Base-by-base conservation (phyloP, 1,284 basidiomycete species). In the Pseudozyma thailandica region DNA sequence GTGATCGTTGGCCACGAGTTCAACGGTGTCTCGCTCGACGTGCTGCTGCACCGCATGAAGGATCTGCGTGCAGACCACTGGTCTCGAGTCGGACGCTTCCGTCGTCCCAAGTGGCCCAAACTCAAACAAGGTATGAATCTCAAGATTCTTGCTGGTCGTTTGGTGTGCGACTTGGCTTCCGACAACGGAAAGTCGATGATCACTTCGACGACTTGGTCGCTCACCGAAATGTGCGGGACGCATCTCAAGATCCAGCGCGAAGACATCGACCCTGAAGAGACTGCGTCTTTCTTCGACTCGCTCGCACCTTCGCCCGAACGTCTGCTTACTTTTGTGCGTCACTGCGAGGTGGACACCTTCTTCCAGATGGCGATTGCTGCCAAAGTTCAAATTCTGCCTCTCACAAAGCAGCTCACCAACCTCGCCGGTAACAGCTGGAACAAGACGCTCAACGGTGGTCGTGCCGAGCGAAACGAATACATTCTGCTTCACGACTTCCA, bases 401-500 rank as follows among this genome's bases (percentile, higher is more conserved):
- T 99, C 73, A 98, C 96, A 0, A 91, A 90, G 81, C 95, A 98
- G 81, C 85, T 98, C 41, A 98, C 95, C 2, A 94, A 92, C 81
- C 88, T 99, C n/a, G 94, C 96, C 50, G 96, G 96, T 9, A 98
- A 98, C 81, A 90, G 92, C 35, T 98, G 96, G 95, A 81, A 78
- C 48, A 74, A 81, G 60, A 81, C 79, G 28, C 73, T 82, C 43
- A 81, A 79, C 48, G 80, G 81, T 27, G 95, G 95, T 74, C 92
- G 96, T 66, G 94, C 96, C 0, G 94, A 98, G 82, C 91, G 96
- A 33, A 99, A 98, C 84, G 96, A 98, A 84, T 98, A 95, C 86
- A 98, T 99, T 88, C 85, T 98, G 63, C 86, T 99, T 18, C 96
- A 98, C 84, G 94, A 98, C 82, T 99, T 99, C 85, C 94, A 98